Base-by-base conservation (phyloP, 2,329 filamentous ascomycete species). In the Monosporascus sp. region DNA sequence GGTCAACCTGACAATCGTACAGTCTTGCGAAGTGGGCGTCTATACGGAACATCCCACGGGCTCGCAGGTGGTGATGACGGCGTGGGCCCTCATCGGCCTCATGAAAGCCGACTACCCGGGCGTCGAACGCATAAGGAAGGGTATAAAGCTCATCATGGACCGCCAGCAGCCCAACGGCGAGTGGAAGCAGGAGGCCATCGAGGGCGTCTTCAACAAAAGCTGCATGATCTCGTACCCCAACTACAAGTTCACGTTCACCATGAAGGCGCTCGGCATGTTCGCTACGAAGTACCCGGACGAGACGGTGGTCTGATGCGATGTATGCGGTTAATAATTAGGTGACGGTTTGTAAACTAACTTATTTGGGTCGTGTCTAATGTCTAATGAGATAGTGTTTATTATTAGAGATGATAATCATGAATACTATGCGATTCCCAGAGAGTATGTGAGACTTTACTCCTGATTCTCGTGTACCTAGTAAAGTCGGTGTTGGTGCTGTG, bases 181-280 rank as follows among this genome's bases (percentile, higher is more conserved):
- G 74, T 99, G 94, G 94, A 69, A 89, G 60, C 92, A 97, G 68
- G 94, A 97, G 71, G 87, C 88, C 1, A 97, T 99, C 63, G 94
- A 99, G 70, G 94, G 94, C 2, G 94, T 99, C 11, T 99, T 99
- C 74, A 99, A 99, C 74, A 96, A 97, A 77, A 94, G 87, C 65
- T 97, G 93, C 78, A 97, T 97, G 91, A 99, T 99, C 60, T 94
- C 91, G 1, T 99, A 99, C 67, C 93, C 93, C 44, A 99, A 99
- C 77, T 99, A 99, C 78, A 99, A 97, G 76, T 94, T 96, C 70
- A 89, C 88, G 54, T 99, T 97, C 72, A 86, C 93, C 1, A 88
- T 97, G 68, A 96, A 95, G 74, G 94, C 94, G 2, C 71, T 99
- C 59, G 94, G 94, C 5, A 87, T 97, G 83, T 99, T 91, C 77